Base-by-base conservation (phyloP, 2,329 filamentous ascomycete species). In the Exophiala sideris region DNA sequence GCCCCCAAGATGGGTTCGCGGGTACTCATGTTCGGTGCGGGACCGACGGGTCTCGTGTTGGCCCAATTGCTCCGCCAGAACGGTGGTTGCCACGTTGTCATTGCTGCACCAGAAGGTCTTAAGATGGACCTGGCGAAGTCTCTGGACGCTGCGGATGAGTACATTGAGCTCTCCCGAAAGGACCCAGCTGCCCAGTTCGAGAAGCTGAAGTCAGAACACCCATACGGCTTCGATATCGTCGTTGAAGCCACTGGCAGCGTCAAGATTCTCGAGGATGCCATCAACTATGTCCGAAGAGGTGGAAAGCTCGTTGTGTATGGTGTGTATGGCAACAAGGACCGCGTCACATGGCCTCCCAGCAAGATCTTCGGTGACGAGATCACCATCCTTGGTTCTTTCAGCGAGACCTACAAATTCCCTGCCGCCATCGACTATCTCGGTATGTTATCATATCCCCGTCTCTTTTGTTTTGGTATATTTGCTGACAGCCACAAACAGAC, bases 281-380 rank as follows among this genome's bases (percentile, higher is more conserved):
- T 89, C 68, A 77, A 88, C 71, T 89, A 87, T 67, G 83, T 87
- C 61, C 82, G 84, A 44, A 79, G 85, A 48, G 86, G 86, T 39
- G 86, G 86, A 52, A 88, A 86, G 68, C 74, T 89, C 32, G 82
- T 88, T 40, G 84, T 87, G 56, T 89, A 88, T 61, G 86, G 84
- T 45, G 86, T 89, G 21, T 89, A 89, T 67, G 74, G 80, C 59
- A 80, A 76, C 59, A 71, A 79, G 24, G 84, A 81, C 52, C 79
- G 79, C 45, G 84, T 89, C 29, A 76, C 79, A 3, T 88, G 85
- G 84, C 76, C 83, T 4, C 86, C 86, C n/a, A 77, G 79, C 68
- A 86, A 86, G 74, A 89, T 90, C 64, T 88, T 75, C 39, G 76
- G 76, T 39, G 76, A 80, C 59, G 86, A 89, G 69, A 86, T 89